Evolutionary conservation across 495 filamentous ascomycete species (phyloP), one percentile per base, ranked within the genome.

Genomic region (Xylaria cubensis): DNA sequence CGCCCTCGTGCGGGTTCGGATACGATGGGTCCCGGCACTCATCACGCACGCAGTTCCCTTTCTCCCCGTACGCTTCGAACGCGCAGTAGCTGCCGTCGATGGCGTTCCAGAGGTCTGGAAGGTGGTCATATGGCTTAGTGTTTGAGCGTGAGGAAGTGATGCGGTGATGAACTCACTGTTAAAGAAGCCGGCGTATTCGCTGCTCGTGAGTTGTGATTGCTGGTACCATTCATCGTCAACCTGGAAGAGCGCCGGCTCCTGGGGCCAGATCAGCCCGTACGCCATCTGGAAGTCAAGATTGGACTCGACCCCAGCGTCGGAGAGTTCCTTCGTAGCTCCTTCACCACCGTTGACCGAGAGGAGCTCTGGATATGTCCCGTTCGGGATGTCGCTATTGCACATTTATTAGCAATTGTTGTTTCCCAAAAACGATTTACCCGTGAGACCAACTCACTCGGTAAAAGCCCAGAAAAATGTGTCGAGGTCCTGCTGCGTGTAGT

Each of bases 11-110:
- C 1, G 83, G 80, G 78, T 90, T 64, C 7, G 89, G 88, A 71
- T 92, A 92, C 48, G 29, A 74, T 0, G 87, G 85, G 72, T 90
- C 89, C 51, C 83, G 79, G 65, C 72, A 77, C 44, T 74, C 74
- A 62, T 68, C 69, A 0, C 77, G 73, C 68, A 62, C 64, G 74
- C 79, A 80, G 59, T 80, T 80, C n/a, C 79, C 79, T 3, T 51
- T 66, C 34, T 78, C 74, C n/a, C 72, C 75, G 69, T 64, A 80
- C 0, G 77, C 87, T n/a, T 86, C 83, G 29, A 82, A 85, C 10
- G 84, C 62, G 80, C 85, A 90, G 76, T 90, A 90, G 42, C 86
- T 87, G n/a, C 88, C 89, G 71, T 91, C 90, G 53, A 90, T 87
- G n/a, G 88, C 88, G 71, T 90, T 87, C 70, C 88, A 84, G 75